These are phyloP conservation scores for Camellia oleifera DNA, from an alignment of 179 eudicot genomes.

Conservation along the genomic window DNA sequence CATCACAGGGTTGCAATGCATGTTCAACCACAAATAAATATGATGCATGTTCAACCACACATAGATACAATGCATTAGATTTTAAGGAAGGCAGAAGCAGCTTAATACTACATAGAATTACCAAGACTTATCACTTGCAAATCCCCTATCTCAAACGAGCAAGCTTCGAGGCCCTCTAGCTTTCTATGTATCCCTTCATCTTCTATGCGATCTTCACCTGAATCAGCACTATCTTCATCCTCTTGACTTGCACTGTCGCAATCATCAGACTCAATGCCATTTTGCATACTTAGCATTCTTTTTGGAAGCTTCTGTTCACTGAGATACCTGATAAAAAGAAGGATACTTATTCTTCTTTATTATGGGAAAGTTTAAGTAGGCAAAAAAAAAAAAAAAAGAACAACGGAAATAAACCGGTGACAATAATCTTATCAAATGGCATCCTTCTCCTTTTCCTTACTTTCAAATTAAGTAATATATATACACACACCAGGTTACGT, in stretches of 20 bases:
- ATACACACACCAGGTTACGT: background rate
- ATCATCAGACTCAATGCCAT: constrained; percentile 32
- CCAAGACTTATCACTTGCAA: constrained; percentile 53
- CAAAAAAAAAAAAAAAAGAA: background rate
- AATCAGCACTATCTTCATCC: constrained; percentile 41
- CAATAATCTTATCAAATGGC: background rate
- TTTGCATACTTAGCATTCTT: constrained; percentile 66
- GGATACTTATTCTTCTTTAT: background rate
- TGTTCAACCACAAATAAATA: background rate
- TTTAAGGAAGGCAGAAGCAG: background rate
- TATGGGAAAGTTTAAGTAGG: background rate
- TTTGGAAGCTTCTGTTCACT: constrained; percentile 80
- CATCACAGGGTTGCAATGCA: background rate
- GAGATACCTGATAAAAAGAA: constrained; percentile 62
- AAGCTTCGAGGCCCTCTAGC: constrained; percentile 28
- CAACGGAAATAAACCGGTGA: background rate
- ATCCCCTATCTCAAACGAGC: constrained; percentile 43
- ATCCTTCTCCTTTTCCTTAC: background rate
- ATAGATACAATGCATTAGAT: background rate
- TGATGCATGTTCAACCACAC: background rate
- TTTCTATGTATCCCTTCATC: constrained; percentile 33
- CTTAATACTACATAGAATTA: constrained; percentile 22
- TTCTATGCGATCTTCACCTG: constrained; percentile 35
- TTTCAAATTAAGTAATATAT: background rate
- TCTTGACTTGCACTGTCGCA: constrained; percentile 31